These are phyloP conservation scores for Elsinoe perseae DNA, from an alignment of 2,329 filamentous ascomycete genomes.

Conservation along the genomic window DNA sequence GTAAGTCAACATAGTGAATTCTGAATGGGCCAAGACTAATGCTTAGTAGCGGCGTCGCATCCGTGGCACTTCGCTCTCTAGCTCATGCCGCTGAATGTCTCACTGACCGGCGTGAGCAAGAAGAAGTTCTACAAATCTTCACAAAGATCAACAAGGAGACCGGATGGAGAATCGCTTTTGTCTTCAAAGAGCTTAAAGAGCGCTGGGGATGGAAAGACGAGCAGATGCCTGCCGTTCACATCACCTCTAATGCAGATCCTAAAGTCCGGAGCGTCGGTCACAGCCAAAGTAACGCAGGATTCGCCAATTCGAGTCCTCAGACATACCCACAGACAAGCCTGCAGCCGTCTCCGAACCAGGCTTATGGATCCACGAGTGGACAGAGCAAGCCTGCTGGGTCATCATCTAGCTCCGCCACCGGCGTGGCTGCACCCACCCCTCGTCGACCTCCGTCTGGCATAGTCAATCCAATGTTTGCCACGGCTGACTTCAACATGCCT, in stretches of 20 bases:
- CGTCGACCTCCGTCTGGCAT: slow-evolving; percentile 42
- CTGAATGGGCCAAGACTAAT: background rate
- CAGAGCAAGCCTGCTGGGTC: slow-evolving; percentile 18
- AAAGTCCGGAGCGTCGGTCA: slow-evolving; percentile 15
- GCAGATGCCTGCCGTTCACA: slow-evolving; percentile 25
- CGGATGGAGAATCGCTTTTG: slow-evolving; percentile 66
- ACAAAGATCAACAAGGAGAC: slow-evolving; percentile 67
- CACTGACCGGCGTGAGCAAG: slow-evolving; percentile 61
- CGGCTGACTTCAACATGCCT: slow-evolving; percentile 67
- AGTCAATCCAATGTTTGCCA: slow-evolving; percentile 62
- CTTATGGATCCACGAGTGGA: background rate
- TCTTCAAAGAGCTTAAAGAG: slow-evolving; percentile 64
- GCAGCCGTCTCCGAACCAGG: slow-evolving; percentile 1
- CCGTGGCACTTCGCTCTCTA: slow-evolving; percentile 70
- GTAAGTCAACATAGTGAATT: slow-evolving; percentile 29
- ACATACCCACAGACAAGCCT: slow-evolving; percentile 16
- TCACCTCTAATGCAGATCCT: slow-evolving; percentile 20
- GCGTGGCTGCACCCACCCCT: slow-evolving; percentile 19
- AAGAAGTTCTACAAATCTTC: slow-evolving; percentile 71
- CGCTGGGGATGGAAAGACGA: slow-evolving; percentile 67
- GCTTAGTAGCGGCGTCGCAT: slow-evolving; percentile 56
- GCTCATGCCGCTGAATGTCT: slow-evolving; percentile 70
- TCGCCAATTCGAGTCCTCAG: slow-evolving; percentile 20
- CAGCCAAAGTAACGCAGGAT: slow-evolving; percentile 21
- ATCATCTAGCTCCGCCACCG: slow-evolving; percentile 19